Conservation (phyloP, 2,329 filamentous ascomycete species). For the Epichloe sylvatica region DNA sequence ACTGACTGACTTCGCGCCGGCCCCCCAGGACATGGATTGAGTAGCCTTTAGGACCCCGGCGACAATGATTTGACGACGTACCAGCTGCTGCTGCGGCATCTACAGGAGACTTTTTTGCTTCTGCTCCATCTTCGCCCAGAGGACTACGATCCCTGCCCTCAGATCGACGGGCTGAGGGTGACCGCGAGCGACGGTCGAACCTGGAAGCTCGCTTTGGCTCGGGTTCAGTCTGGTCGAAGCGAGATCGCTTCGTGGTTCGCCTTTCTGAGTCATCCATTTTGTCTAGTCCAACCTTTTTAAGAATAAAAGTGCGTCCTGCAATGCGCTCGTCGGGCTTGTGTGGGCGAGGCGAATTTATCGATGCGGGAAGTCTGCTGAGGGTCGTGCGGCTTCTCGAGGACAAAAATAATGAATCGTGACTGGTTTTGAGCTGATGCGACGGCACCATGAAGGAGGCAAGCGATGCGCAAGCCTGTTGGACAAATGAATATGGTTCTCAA, state of each 20-base stretch:
- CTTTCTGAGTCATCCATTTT: conserved; percentile 63
- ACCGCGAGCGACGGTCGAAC: conserved; percentile 86
- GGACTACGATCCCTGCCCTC: conserved; percentile 77
- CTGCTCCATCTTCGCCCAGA: conserved; percentile 34
- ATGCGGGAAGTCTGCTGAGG: neutral
- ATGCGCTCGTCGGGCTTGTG: neutral
- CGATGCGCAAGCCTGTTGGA: no score
- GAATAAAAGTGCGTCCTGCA: neutral
- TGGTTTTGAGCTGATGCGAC: neutral
- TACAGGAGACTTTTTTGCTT: conserved; percentile 37
- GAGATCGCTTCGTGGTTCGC: conserved; percentile 64
- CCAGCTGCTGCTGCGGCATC: conserved; percentile 70
- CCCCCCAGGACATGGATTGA: neutral
- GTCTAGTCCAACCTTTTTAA: neutral
- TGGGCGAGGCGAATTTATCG: neutral
- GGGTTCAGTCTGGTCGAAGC: conserved; percentile 84
- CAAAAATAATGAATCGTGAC: neutral
- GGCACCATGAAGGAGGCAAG: no score
- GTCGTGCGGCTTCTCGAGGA: neutral
- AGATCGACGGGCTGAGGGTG: conserved; percentile 52
- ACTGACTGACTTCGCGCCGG: conserved; percentile 8
- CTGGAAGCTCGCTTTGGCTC: conserved; percentile 64
- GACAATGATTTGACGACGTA: conserved; percentile 25
- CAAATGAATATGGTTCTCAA: no score
- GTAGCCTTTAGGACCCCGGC: neutral